phyloP scores from a whole-genome alignment of 164 flowering plant genomes.

The Berberis thunbergii region DNA sequence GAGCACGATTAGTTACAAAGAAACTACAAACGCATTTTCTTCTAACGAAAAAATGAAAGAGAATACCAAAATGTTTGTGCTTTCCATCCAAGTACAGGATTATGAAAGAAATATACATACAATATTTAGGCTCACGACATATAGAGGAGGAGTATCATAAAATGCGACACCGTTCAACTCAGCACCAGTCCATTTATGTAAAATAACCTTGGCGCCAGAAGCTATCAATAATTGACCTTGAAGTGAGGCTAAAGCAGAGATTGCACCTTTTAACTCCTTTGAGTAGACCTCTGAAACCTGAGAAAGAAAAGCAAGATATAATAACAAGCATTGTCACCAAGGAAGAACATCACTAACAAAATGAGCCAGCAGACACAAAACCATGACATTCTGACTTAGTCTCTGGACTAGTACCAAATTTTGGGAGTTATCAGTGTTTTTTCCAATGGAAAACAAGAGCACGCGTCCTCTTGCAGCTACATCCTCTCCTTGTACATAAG shows the following conservation, averaged over 20 bases:
- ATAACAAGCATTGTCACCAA: neutral
- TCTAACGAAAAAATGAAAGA: neutral
- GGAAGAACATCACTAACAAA: neutral
- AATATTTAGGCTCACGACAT: slow-evolving; percentile 95
- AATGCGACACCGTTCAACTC: slow-evolving; percentile 93
- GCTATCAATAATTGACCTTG: slow-evolving; percentile 94
- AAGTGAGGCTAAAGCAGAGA: slow-evolving; percentile 93
- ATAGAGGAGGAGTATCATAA: slow-evolving; percentile 69
- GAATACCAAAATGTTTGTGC: neutral
- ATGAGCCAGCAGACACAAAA: neutral
- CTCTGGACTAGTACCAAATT: slow-evolving; percentile 34
- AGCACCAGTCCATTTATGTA: slow-evolving; percentile 92
- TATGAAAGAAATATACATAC: slow-evolving; percentile 36
- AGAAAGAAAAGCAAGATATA: slow-evolving; percentile 2
- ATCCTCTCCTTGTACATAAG: slow-evolving; percentile 99
- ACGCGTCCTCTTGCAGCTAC: slow-evolving; percentile 96
- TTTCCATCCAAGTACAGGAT: neutral
- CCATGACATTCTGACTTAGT: too few species aligned
- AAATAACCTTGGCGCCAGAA: slow-evolving; percentile 92
- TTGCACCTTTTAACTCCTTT: slow-evolving; percentile 93
- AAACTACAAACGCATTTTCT: too few species aligned
- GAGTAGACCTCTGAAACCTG: slow-evolving; percentile 93
- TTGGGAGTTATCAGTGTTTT: slow-evolving; percentile 52
- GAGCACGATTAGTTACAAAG: too few species aligned
- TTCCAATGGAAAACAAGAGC: slow-evolving; percentile 68